Conservation (phyloP, 352 stramenopile genomes). For the Phytophthora colocasiae region DNA sequence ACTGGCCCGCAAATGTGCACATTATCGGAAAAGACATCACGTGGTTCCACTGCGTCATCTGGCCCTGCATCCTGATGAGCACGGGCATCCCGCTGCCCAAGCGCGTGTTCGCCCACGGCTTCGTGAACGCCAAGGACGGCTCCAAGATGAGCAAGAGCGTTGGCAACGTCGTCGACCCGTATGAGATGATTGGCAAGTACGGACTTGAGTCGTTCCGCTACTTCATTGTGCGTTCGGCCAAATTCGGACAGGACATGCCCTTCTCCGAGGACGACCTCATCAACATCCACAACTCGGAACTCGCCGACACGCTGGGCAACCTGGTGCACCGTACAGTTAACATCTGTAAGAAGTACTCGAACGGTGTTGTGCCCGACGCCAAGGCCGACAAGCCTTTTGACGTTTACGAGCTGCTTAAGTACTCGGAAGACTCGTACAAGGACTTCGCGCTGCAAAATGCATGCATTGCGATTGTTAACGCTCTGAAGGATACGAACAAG, state of each 20-base stretch:
- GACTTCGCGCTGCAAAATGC: conserved; percentile 93
- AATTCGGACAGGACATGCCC: conserved; percentile 97
- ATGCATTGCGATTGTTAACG: conserved; percentile 90
- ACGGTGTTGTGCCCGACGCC: conserved; percentile 77
- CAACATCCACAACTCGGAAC: conserved; percentile 98
- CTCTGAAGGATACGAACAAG: conserved; percentile 95
- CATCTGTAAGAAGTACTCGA: conserved; percentile 96
- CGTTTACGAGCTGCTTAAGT: conserved; percentile 80
- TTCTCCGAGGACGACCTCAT: conserved; percentile 94
- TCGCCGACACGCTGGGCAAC: conserved; percentile 94
- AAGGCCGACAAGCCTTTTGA: conserved; percentile 84
- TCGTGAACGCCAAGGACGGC: conserved; percentile 98
- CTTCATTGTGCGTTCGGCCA: conserved; percentile 90
- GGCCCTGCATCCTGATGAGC: conserved; percentile 99
- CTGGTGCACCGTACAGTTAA: conserved; percentile 97
- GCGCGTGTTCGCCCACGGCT: conserved; percentile 97
- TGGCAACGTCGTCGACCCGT: conserved; percentile 98
- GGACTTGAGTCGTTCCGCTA: conserved; percentile 97
- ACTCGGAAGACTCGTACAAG: conserved; percentile 92
- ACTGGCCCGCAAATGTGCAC: conserved; percentile 86
- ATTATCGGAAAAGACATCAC: conserved; percentile 99
- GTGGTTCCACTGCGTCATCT: conserved; percentile 99
- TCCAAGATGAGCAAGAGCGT: conserved; percentile 99
- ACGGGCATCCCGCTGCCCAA: conserved; percentile 94
- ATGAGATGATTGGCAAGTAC: conserved; percentile 95